Conservation (phyloP, 2,329 filamentous ascomycete genomes). For the Diaporthe vexans region DNA sequence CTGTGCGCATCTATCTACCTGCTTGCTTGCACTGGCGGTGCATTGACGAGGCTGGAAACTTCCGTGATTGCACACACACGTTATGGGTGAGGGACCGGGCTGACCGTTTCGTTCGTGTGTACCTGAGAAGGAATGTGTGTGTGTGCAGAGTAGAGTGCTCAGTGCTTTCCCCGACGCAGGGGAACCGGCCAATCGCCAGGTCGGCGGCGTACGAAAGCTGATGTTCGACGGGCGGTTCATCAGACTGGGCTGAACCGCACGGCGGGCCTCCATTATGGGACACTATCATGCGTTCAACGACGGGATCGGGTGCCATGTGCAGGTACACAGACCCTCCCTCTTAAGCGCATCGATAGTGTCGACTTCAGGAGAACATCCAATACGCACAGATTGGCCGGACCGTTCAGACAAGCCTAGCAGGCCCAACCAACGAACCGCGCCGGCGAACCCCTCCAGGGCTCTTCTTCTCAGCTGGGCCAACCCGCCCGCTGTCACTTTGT, state of each 20-base stretch:
- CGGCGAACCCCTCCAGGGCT: no score
- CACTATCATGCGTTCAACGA: no score
- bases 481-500: no score
- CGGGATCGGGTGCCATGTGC: background rate
- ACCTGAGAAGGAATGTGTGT: background rate
- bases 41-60: conserved; percentile 9
- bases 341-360: background rate
- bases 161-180: background rate
- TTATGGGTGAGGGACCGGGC: background rate
- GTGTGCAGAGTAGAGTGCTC: background rate
- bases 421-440: background rate
- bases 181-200: conserved; percentile 1
- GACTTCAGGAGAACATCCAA: no score
- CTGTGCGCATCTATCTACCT: no score
- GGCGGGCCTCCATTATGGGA: background rate
- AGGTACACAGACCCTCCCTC: background rate
- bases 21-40: background rate
- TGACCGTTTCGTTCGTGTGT: conserved; percentile 5
- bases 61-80: background rate
- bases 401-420: background rate
- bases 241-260: no score
- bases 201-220: background rate
- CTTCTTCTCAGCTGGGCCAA: no score
- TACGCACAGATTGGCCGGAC: conserved; percentile 12
- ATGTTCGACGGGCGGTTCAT: background rate